These are phyloP conservation scores for Cyclostephanos tholiformis DNA, from an alignment of 108 stramenopile species.

Conservation along the genomic window DNA sequence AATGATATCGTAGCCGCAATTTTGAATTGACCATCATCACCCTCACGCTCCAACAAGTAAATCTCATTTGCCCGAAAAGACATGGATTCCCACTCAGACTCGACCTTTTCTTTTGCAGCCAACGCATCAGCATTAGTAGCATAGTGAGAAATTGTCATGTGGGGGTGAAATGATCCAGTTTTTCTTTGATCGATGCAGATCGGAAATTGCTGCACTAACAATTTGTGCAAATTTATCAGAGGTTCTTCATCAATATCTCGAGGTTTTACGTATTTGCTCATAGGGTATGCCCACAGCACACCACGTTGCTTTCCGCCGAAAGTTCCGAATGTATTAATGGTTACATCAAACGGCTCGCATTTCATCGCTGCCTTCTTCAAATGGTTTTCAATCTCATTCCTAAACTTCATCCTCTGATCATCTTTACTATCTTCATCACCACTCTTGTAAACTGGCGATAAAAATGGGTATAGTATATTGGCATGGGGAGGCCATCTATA, in stretches of 20 bases:
- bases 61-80: slow-evolving; percentile 61
- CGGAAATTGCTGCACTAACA: slow-evolving; percentile 65
- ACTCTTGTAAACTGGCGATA: slow-evolving; percentile 33
- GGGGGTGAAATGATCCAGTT: slow-evolving; percentile 59
- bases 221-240: slow-evolving; percentile 51
- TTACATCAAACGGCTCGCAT: slow-evolving; percentile 61
- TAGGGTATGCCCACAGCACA: slow-evolving; percentile 77
- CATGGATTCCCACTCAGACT: slow-evolving; percentile 51
- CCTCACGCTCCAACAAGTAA: slow-evolving; percentile 65
- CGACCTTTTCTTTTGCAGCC: slow-evolving; percentile 50
- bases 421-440: slow-evolving; percentile 23
- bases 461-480: slow-evolving; percentile 82
- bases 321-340: slow-evolving; percentile 62
- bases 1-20: slow-evolving; percentile 58
- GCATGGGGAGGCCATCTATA: slow-evolving; percentile 87
- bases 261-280: slow-evolving; percentile 21
- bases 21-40: slow-evolving; percentile 79
- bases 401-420: slow-evolving; percentile 14
- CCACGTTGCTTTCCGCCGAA: slow-evolving; percentile 76
- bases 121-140: slow-evolving; percentile 54
- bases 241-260: slow-evolving; percentile 42
- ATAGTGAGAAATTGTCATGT: slow-evolving; percentile 84
- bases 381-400: slow-evolving; percentile 15
- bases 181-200: slow-evolving; percentile 63
- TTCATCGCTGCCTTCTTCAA: slow-evolving; percentile 44